phyloP scores from a whole-genome alignment of 78 protist genomes.

The Bodo saltans region DNA sequence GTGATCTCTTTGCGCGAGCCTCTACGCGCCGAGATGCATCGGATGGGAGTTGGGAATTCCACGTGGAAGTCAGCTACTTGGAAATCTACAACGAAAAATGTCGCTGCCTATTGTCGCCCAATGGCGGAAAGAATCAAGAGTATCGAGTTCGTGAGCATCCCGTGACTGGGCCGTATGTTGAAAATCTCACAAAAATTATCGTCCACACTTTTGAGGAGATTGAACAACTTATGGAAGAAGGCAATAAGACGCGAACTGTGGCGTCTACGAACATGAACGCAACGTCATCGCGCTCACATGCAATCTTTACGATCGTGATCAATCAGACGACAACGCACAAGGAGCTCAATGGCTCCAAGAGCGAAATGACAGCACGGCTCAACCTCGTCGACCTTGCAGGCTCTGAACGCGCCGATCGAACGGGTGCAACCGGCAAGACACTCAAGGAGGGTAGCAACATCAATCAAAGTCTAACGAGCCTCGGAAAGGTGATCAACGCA shows the following conservation, averaged over 20 bases:
- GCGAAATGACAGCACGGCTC: constrained; percentile 9
- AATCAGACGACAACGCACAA: no score
- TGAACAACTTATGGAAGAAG: background rate
- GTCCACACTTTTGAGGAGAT: background rate
- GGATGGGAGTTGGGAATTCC: background rate
- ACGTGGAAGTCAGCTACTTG: background rate
- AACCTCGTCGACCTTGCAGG: constrained; percentile 63
- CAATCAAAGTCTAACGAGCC: constrained; percentile 57
- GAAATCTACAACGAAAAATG: background rate
- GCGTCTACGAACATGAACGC: constrained; percentile 53
- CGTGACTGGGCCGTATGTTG: background rate
- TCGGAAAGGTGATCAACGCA: constrained; percentile 57
- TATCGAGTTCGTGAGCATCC: background rate
- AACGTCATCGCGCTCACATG: constrained; percentile 61
- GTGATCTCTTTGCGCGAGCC: background rate
- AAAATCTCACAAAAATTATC: background rate
- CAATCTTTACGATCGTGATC: constrained; percentile 49
- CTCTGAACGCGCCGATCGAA: constrained; percentile 38
- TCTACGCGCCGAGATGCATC: background rate
- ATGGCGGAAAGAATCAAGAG: background rate
- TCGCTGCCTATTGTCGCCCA: background rate
- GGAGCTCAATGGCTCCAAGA: background rate
- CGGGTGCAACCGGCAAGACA: constrained; percentile 46
- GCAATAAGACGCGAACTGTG: background rate
- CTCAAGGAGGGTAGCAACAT: constrained; percentile 54